Base-by-base conservation (phyloP, 2,329 filamentous ascomycete species). In the Verticillium zaregamsianum region DNA sequence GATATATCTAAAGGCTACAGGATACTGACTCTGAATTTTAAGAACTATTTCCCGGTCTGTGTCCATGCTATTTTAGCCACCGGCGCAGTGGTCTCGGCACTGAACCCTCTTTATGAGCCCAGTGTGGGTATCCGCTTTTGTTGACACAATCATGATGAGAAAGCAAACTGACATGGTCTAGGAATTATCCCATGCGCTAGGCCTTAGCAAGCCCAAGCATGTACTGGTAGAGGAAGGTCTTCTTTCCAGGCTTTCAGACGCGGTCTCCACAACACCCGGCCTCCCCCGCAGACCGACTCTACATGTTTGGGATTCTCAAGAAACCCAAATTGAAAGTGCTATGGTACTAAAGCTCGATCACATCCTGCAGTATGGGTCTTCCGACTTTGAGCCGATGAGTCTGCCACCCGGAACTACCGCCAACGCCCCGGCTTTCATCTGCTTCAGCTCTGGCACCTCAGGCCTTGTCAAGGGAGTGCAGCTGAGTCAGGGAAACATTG, bases 381-480 rank as follows among this genome's bases (percentile, higher is more conserved):
- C 59, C 2, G 35, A 61, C 11, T 63, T 61, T 23, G 49, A 59
- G 15, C 59, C 59, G 2, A 49, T 14, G 2, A 59, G 56, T 25
- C 32, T 63, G 2, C 7, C 56, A 1, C 56, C 56, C 11, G 62
- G 62, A 3, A 23, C 49, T 23, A 55, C 61, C 11, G 58, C 61
- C 3, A 52, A 37, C 7, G 14, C 58, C 9, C 20, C 57, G 7
- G 62, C 62, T 3, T 63, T 63, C 17, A 63, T 63, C 15, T 61
- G 62, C 28, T 63, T 63, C 56, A 63, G 62, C 23, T 63, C 62
- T 5, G 62, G 62, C 3, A 63, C 62, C 15, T 63, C 62, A n/a
- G 62, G 62, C 1, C 62, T 63, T 3, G 62, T 63, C 11, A 63
- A 63, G 20, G 59, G 62, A 6, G 62, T 63, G 4, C 55, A 52